These are phyloP conservation scores for Pseudopyrenochaeta lycopersici DNA, from an alignment of 2,329 filamentous ascomycete genomes.

Conservation along the genomic window DNA sequence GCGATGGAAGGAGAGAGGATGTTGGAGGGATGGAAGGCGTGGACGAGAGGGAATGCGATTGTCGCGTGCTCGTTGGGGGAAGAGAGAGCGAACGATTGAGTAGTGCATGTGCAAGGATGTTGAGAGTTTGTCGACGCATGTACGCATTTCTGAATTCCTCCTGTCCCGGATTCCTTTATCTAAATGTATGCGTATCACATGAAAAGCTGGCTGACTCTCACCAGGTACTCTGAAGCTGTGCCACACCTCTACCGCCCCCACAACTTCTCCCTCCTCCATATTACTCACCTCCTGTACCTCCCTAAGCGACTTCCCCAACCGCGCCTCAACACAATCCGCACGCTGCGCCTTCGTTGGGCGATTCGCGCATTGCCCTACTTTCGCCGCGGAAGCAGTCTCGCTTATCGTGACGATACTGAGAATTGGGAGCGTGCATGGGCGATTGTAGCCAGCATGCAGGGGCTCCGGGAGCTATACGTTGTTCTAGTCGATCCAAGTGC, in stretches of 20 bases:
- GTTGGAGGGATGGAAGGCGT: slow-evolving; percentile 10
- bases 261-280: slow-evolving; percentile 44
- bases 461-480: slow-evolving; percentile 36
- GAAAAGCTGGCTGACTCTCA: too few relatives aligned
- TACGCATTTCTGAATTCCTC: slow-evolving; percentile 19
- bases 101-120: slow-evolving; percentile 18
- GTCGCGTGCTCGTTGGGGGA: slow-evolving; percentile 41
- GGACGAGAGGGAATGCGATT: slow-evolving; percentile 28
- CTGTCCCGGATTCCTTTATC: too few relatives aligned
- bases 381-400: slow-evolving; percentile 32
- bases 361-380: slow-evolving; percentile 46
- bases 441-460: slow-evolving; percentile 37
- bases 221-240: slow-evolving; percentile 44
- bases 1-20: slow-evolving; percentile 16
- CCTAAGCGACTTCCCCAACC: slow-evolving; percentile 35
- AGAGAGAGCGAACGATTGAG: slow-evolving; percentile 22
- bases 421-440: slow-evolving; percentile 45
- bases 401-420: slow-evolving; percentile 46
- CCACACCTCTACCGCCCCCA: slow-evolving; percentile 40
- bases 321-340: slow-evolving; percentile 38
- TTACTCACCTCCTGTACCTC: slow-evolving; percentile 45
- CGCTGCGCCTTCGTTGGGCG: slow-evolving; percentile 41
- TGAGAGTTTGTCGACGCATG: slow-evolving; percentile 40
- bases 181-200: too few relatives aligned
- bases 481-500: slow-evolving; percentile 38